Percentiles rank a stretch among this genome's conserved stretches.
Evolutionary conservation across 179 eudicot genomes (phyloP).

Genomic region (Beta lomatogona): DNA sequence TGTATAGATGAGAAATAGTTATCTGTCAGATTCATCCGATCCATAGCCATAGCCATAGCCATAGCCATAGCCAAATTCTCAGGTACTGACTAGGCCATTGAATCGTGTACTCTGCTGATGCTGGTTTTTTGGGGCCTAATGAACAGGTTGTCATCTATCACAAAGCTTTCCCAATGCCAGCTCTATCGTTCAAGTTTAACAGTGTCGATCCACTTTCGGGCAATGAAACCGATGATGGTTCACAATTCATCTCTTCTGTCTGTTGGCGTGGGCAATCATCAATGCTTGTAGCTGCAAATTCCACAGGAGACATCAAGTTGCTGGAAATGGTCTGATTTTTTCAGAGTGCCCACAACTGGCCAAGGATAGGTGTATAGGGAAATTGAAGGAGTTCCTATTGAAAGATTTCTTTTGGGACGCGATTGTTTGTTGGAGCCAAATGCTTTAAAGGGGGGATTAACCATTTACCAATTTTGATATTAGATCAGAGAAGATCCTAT

Average conservation of each 20-base stretch:
- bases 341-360: not conserved
- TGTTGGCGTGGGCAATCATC: conserved; percentile 92
- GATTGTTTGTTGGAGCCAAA: not conserved
- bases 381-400: not conserved
- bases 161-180: conserved; percentile 93
- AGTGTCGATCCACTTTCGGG: conserved; percentile 62
- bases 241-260: conserved; percentile 87
- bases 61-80: not conserved
- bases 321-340: conserved; percentile 71
- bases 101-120: not conserved
- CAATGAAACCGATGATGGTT: conserved; percentile 57
- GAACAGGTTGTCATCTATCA: conserved; percentile 79
- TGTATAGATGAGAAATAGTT: not conserved
- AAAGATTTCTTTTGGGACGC: not conserved
- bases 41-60: not conserved
- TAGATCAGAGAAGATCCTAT: conserved; percentile 30
- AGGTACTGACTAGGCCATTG: not conserved
- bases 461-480: conserved; percentile 46
- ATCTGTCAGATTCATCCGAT: not conserved
- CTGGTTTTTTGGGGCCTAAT: not conserved
- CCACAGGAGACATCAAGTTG: conserved; percentile 78
- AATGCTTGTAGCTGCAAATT: conserved; percentile 85
- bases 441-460: conserved; percentile 17
- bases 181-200: conserved; percentile 63
- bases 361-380: not conserved